phyloP scores from a whole-genome alignment of 2,329 filamentous ascomycete genomes.

The Microsporum ferrugineum region DNA sequence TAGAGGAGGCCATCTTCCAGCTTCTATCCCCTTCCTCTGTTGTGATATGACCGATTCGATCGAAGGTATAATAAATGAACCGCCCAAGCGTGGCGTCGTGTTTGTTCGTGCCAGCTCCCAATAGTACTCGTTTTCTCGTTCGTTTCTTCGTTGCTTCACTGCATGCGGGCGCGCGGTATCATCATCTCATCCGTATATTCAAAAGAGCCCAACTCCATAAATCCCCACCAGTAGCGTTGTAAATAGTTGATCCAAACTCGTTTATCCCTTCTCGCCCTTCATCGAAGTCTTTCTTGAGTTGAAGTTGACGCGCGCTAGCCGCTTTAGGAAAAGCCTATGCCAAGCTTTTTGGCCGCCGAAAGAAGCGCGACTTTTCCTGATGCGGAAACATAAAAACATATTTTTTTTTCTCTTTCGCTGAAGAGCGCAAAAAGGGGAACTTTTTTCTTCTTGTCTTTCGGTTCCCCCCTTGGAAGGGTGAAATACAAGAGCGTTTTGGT shows the following conservation, averaged over 20 bases:
- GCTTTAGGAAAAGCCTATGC: background rate
- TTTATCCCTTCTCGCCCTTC: background rate
- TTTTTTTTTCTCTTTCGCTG: background rate
- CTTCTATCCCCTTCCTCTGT: background rate
- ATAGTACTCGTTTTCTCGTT: background rate
- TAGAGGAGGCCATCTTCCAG: slow-evolving; percentile 13
- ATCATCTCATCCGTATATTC: background rate
- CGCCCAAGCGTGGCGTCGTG: background rate
- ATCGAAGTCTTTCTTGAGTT: background rate
- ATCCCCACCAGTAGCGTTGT: background rate
- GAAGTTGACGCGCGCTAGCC: background rate
- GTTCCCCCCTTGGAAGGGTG: background rate
- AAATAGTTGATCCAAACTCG: too few species aligned
- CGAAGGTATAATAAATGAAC: background rate
- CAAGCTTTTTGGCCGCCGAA: background rate
- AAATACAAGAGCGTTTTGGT: background rate
- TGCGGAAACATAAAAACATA: slow-evolving; percentile 2
- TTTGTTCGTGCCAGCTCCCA: background rate
- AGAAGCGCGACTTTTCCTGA: background rate
- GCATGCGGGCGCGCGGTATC: background rate
- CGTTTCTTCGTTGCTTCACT: background rate
- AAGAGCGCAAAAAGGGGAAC: background rate
- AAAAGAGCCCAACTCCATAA: background rate
- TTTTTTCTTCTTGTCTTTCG: background rate
- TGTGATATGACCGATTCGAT: background rate